These are phyloP conservation scores for Microbotryomycetes sp. DNA, from an alignment of 1,284 basidiomycete genomes.

Conservation along the genomic window DNA sequence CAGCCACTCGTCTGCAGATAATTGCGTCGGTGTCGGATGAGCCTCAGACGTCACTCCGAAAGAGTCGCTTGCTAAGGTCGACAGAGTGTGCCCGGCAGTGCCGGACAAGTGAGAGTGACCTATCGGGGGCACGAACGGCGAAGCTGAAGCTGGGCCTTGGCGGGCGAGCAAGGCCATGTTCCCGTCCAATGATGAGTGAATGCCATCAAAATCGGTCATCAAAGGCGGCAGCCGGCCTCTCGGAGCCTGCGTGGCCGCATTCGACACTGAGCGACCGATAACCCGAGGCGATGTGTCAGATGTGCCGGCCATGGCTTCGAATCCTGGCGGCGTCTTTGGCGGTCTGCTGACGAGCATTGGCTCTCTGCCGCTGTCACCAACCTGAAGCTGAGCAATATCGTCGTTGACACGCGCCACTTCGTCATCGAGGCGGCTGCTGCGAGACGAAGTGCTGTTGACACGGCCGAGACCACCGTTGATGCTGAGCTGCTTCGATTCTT, in stretches of 20 bases:
- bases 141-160: conserved; percentile 47
- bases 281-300: not conserved
- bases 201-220: conserved; percentile 15
- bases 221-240: conserved; percentile 23
- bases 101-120: conserved; percentile 43
- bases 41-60: too few relatives aligned
- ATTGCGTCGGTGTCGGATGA: not conserved
- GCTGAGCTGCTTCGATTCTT: conserved; percentile 29
- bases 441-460: conserved; percentile 20
- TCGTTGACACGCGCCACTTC: conserved; percentile 9
- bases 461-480: conserved; percentile 12
- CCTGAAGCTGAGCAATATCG: conserved; percentile 14
- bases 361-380: not conserved
- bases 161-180: not conserved
- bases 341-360: not conserved
- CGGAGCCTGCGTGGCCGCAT: not conserved
- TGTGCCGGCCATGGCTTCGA: not conserved
- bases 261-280: not conserved
- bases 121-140: conserved; percentile 48
- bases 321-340: not conserved
- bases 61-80: not conserved
- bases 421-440: conserved; percentile 10
- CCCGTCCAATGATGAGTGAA: not conserved
- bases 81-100: not conserved
- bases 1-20: not conserved